Evolutionary conservation across 495 filamentous ascomycete species (phyloP), one percentile per base, ranked within the genome.

Genomic region (Saxispiralis lemnorum): DNA sequence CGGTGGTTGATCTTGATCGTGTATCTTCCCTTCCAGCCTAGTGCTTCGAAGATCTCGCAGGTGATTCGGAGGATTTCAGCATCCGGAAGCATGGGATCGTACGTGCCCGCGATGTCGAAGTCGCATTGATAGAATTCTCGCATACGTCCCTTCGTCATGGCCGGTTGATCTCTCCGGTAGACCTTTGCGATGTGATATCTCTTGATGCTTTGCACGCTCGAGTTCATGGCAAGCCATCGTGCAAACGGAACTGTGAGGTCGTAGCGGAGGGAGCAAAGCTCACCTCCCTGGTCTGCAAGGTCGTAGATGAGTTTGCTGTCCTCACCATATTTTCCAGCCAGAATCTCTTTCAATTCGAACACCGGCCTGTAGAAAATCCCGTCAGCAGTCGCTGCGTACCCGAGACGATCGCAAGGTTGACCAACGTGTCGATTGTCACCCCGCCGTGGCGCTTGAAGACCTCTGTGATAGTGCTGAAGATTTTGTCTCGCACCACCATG

Each of bases 121-220:
- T 96, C 88, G 62, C 87, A 94, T 66, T 96, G 88, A 61, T 92
- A 93, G 63, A 97, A 94, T 61, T 97, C 88, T 46, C 89, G 72
- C 81, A 95, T 88, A 6, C 84, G 73, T 39, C 89, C 89, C 58
- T 86, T 86, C 41, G 73, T 78, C 67, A 89, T 81, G 42, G 81
- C 81, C 1, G 79, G 79, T 59, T 83, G 79, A 61, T 86, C 81
- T 55, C 81, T 62, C 45, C 81, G 70, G 65, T 85, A 88, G 31
- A 92, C 84, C 62, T 89, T 89, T 44, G 82, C 82, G 48, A 89
- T 84, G 64, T 87, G 81, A 59, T 88, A 89, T 21, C 84, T 69
- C 61, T 89, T 92, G 59, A 92, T 85, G 52, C 61, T 72, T 56
- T 79, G 73, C 24, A 84, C 65, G 42, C 69, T 64, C 11, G 71